Base-by-base conservation (phyloP, 75 land plant genomes). In the Cunninghamia lanceolata region DNA sequence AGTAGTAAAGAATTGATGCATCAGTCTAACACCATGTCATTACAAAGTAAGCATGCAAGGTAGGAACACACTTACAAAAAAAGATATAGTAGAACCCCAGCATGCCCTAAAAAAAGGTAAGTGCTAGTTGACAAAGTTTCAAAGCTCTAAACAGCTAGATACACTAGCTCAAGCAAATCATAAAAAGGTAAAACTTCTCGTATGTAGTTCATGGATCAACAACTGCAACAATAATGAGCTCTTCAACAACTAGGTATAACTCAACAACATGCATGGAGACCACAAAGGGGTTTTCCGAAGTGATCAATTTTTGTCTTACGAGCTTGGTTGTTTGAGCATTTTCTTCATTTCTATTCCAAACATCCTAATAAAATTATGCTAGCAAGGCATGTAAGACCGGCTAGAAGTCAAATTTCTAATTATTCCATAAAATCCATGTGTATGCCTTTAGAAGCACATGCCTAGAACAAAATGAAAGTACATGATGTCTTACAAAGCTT, bases 371-470 rank as follows among this genome's bases (percentile, higher is more conserved):
- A 94, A 86, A 39, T 86, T 30, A 87, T 91, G 88, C 93, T 94
- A 74, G 95, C 95, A 21, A 93, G 87, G 88, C 95, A 93, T 73
- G 93, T 94, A 34, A 91, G 95, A 9, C 88, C 93, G 11, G 91
- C 94, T 15, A 91, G 95, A 85, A 90, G 91, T 75, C 95, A 94
- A 93, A 96, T 97, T 25, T 97, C 99, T 1, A 96, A 96, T 89
- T 97, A 97, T 97, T 97, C 95, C 83, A 97, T 97, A n/a, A 66
- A 96, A 96, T 85, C 96, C 98, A 59, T 92, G 99, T 21, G 98
- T 97, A 21, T 93, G 98, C 21, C 98, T 97, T 43, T 97, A 98
- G 99, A 97, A 97, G 91, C 99, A 98, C 17, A 96, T 97, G 98
- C 99, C 13, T 97, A 97, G 99, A 97, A 97, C 88, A 96, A 97